A percentile compares a stretch with the other conserved stretches of the same genome.
phyloP scores from a whole-genome alignment of 2,329 filamentous ascomycete species.

The Sarocladium kiliense region DNA sequence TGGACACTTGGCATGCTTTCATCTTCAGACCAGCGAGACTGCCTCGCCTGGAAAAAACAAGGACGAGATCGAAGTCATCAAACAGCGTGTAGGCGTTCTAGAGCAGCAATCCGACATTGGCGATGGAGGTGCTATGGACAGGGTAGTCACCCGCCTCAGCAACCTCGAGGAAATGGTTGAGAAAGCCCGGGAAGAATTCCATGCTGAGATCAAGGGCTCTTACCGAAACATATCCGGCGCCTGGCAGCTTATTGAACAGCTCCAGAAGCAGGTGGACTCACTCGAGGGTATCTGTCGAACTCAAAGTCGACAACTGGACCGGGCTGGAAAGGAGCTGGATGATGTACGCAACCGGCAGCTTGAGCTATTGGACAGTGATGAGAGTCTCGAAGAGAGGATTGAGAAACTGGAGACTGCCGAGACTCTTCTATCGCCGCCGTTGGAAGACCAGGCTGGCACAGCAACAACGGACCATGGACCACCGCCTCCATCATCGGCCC shows the following conservation, averaged over 20 bases:
- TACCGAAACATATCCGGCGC: slow-evolving; percentile 50
- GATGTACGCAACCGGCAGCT: slow-evolving; percentile 43
- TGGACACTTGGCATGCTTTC: slow-evolving; percentile 56
- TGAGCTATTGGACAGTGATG: slow-evolving; percentile 44
- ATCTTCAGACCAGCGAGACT: slow-evolving; percentile 42
- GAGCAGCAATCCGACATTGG: slow-evolving; percentile 27
- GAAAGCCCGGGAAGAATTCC: slow-evolving; percentile 44
- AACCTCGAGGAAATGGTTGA: slow-evolving; percentile 51
- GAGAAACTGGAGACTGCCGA: slow-evolving; percentile 35
- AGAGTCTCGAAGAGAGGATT: slow-evolving; percentile 50
- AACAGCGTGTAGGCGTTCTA: slow-evolving; percentile 19
- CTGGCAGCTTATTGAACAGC: slow-evolving; percentile 45
- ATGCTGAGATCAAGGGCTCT: slow-evolving; percentile 46
- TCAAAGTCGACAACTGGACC: slow-evolving; percentile 33
- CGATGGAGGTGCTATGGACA: slow-evolving; percentile 9
- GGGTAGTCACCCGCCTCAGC: slow-evolving; percentile 30
- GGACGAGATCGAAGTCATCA: slow-evolving; percentile 18
- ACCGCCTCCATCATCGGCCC: not conserved
- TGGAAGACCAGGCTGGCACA: slow-evolving; percentile 13
- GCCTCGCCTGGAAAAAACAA: slow-evolving; percentile 37
- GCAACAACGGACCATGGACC: not conserved
- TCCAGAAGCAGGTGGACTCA: slow-evolving; percentile 32
- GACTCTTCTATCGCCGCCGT: slow-evolving; percentile 18
- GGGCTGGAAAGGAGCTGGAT: slow-evolving; percentile 36
- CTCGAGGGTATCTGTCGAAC: slow-evolving; percentile 30